Evolutionary conservation across 768 basidiomycete species (phyloP), one percentile per base, ranked within the genome.

Genomic region (Crassisporium funariophilum): DNA sequence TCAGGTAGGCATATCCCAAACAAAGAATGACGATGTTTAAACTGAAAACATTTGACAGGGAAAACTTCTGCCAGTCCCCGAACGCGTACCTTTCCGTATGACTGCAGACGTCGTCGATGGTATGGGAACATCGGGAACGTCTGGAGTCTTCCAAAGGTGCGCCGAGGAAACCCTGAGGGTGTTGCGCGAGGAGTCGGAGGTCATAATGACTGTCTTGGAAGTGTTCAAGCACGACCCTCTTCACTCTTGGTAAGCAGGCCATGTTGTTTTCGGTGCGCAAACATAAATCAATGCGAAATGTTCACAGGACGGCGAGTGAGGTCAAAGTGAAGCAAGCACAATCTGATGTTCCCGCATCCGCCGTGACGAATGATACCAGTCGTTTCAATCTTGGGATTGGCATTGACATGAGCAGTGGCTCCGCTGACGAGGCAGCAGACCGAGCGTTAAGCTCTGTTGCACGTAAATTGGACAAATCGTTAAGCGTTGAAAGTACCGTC

Each of bases 191-290:
- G 81, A 84, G 8, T 90, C 91, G 0, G 88, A 85, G 24, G 82
- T 95, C 35, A 86, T 99, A 59, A 82, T 94, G 79, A 98, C 95
- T 1, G 88, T 99, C 3, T 75, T 99, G 27, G 95, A 97, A 59
- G 95, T 98, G 11, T 97, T 98, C 81, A 92, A 90, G 64, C 83
- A 95, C 60, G 95, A 99, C 64, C 95, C 97, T 4, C 76, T 99
- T 15, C 90, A 98, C 57, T 86, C 83, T 22, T 98, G 95, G 95
- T 92, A 39, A 25, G 81, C 51, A 27, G 22, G 38, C 10, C 16
- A 5, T 20, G 10, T 29, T 46, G 19, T n/a, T 41, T 27, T 35
- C 9, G 20, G n/a, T n/a, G 12, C 21, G 31, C 40, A 1, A 24
- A 29, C 46, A 21, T 22, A 8, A 2, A 42, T 37, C 22, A 38